phyloP scores from a whole-genome alignment of 2,329 filamentous ascomycete species.

The Aspergillus eucalypticola region DNA sequence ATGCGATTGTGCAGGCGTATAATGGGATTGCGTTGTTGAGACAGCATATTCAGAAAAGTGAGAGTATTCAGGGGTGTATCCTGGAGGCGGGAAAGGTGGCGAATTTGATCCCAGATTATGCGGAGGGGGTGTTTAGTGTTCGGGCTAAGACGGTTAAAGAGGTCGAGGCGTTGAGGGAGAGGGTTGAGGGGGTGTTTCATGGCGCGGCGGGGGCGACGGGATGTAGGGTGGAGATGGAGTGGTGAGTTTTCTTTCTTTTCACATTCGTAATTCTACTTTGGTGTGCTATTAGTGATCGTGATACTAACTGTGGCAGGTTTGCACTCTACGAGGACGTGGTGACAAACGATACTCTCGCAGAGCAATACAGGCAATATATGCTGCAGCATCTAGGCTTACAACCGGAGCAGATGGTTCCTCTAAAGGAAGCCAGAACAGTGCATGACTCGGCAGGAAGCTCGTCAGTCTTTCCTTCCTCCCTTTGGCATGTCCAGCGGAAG shows the following conservation, averaged over 20 bases:
- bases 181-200: neutral
- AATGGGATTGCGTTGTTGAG: neutral
- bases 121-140: constrained; percentile 3
- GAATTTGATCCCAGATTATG: neutral
- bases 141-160: neutral
- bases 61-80: constrained; percentile 4
- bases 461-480: neutral
- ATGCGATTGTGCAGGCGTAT: constrained; percentile 1
- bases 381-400: neutral
- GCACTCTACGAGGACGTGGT: constrained; percentile 5
- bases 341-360: neutral
- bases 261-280: too few species aligned
- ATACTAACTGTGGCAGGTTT: neutral
- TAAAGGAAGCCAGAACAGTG: neutral
- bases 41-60: constrained; percentile 2
- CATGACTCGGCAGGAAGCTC: neutral
- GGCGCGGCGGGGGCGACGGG: neutral
- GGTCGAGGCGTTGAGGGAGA: neutral
- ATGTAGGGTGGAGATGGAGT: neutral
- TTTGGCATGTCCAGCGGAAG: too few species aligned
- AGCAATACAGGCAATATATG: constrained; percentile 3
- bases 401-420: neutral
- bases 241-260: constrained; percentile 8
- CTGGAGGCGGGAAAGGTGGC: neutral
- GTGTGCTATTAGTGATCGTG: too few species aligned